Conservation (phyloP, 2,329 filamentous ascomycete genomes). For the Geosmithia flava region DNA sequence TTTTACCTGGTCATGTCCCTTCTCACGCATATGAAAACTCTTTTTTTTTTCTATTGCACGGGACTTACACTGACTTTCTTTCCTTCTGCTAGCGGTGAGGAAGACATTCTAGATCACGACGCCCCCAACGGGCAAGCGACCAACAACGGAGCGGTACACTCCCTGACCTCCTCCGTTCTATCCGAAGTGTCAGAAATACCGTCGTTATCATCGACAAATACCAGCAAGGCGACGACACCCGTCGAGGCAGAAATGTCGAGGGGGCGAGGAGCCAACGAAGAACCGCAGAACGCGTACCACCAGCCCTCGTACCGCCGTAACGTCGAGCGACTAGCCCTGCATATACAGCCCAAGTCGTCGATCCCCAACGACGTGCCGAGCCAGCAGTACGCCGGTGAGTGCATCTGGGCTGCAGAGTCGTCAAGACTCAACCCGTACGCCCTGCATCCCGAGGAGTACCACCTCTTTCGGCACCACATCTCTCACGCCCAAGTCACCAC, state of each 20-base stretch:
- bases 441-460: constrained; percentile 74
- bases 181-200: constrained; percentile 45
- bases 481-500: constrained; percentile 84
- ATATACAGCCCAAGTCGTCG: constrained; percentile 65
- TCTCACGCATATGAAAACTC: no score
- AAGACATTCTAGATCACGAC: constrained; percentile 3
- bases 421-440: constrained; percentile 84
- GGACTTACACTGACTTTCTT: background rate
- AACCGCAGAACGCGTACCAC: background rate
- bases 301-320: constrained; percentile 12
- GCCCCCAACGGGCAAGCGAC: constrained; percentile 1
- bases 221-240: constrained; percentile 54
- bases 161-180: constrained; percentile 36
- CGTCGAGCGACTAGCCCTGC: constrained; percentile 29
- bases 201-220: constrained; percentile 38
- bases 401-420: constrained; percentile 77
- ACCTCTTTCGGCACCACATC: constrained; percentile 66
- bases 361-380: constrained; percentile 65
- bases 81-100: background rate
- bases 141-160: constrained; percentile 17
- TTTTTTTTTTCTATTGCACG: no score
- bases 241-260: constrained; percentile 25
- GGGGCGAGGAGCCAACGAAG: background rate
- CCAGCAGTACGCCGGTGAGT: constrained; percentile 80
- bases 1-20: background rate